phyloP scores from a whole-genome alignment of 768 basidiomycete species.

The Daedaleopsis sinensis region DNA sequence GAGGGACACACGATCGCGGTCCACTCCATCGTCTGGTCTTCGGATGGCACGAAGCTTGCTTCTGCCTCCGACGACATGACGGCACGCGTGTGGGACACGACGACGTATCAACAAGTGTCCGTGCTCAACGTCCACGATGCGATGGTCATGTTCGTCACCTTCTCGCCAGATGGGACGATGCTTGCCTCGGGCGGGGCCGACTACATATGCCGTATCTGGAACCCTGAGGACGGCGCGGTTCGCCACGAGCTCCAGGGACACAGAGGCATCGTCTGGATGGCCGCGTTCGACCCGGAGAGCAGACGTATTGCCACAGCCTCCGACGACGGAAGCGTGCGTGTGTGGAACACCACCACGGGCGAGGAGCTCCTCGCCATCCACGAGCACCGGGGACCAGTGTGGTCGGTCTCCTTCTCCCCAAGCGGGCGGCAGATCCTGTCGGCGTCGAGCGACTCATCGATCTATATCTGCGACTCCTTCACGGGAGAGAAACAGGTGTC shows the following conservation, averaged over 20 bases:
- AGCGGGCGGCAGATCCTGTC: constrained; percentile 18
- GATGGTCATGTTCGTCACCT: constrained; percentile 11
- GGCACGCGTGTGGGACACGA: constrained; percentile 26
- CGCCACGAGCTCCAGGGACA: constrained; percentile 14
- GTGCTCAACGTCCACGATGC: constrained; percentile 10
- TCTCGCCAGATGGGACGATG: constrained; percentile 15
- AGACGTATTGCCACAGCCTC: constrained; percentile 14
- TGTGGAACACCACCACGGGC: constrained; percentile 16
- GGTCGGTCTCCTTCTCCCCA: constrained; percentile 13
- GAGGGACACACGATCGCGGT: constrained; percentile 8
- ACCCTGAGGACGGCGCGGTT: constrained; percentile 39
- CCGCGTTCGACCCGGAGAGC: constrained; percentile 27
- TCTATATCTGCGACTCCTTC: constrained; percentile 17
- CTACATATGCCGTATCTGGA: constrained; percentile 34
- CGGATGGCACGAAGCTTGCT: constrained; percentile 35
- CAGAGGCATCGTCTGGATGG: constrained; percentile 29
- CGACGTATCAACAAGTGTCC: constrained; percentile 4
- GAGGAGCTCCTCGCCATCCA: constrained; percentile 6
- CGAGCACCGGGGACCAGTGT: constrained; percentile 5
- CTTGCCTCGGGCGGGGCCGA: constrained; percentile 10
- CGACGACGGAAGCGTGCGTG: constrained; percentile 14
- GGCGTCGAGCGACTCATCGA: constrained; percentile 12
- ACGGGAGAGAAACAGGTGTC: not conserved
- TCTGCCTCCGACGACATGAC: constrained; percentile 49
- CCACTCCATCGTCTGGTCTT: constrained; percentile 9